Conservation (phyloP, 2,329 filamentous ascomycete species). For the Talaromyces sp. region DNA sequence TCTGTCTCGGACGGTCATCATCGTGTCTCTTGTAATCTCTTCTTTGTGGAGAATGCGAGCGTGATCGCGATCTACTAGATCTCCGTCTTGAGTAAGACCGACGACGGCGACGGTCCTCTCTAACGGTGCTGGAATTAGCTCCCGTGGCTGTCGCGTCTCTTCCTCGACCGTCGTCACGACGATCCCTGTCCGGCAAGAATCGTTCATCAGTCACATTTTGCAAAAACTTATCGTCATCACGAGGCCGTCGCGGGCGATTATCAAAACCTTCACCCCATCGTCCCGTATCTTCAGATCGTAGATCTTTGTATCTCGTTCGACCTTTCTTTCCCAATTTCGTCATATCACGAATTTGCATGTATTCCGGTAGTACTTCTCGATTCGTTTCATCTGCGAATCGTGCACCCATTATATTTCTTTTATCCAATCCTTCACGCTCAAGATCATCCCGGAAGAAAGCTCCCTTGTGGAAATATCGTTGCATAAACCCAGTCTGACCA, state of each 20-base stretch:
- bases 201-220: slow-evolving; percentile 45
- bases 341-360: slow-evolving; percentile 89
- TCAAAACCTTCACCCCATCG: slow-evolving; percentile 59
- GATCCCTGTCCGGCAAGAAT: slow-evolving; percentile 42
- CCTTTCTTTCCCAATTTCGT: slow-evolving; percentile 91
- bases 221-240: slow-evolving; percentile 29
- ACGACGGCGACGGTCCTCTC: slow-evolving; percentile 28
- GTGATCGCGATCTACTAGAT: slow-evolving; percentile 47
- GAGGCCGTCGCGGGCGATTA: slow-evolving; percentile 26
- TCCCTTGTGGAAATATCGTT: slow-evolving; percentile 95
- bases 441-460: slow-evolving; percentile 89
- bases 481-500: slow-evolving; percentile 85
- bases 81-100: slow-evolving; percentile 32
- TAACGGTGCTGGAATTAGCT: slow-evolving; percentile 46
- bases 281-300: slow-evolving; percentile 87
- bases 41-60: slow-evolving; percentile 53
- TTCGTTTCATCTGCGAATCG: slow-evolving; percentile 82
- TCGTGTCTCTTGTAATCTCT: slow-evolving; percentile 43
- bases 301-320: slow-evolving; percentile 81
- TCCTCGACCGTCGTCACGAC: slow-evolving; percentile 31
- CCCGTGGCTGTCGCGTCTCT: slow-evolving; percentile 38
- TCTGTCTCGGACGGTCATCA: slow-evolving; percentile 39
- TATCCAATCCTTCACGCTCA: slow-evolving; percentile 69
- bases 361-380: slow-evolving; percentile 79
- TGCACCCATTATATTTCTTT: slow-evolving; percentile 81